These are phyloP conservation scores for Dunaliella salina DNA, from an alignment of 163 green algal genomes.

Conservation along the genomic window DNA sequence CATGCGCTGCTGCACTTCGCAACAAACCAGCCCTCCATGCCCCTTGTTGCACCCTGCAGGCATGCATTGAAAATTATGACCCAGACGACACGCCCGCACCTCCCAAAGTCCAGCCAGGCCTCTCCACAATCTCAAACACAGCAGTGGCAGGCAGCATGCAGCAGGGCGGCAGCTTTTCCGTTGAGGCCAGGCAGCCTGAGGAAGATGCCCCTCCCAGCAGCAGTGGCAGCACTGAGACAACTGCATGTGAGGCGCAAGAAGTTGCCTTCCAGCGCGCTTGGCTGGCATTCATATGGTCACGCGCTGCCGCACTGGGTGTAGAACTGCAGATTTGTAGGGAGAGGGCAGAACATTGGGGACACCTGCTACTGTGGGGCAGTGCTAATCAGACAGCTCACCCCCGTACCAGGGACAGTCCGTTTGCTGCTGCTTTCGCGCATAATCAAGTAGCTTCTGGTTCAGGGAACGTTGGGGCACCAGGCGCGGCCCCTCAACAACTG, in stretches of 20 bases:
- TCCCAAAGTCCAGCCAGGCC: neutral
- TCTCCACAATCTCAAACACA: neutral
- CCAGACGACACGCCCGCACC: neutral
- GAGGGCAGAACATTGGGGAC: neutral
- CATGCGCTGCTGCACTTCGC: no score
- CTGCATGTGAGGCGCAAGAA: constrained; percentile 5
- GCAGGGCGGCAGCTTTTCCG: neutral
- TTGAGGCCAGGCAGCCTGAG: neutral
- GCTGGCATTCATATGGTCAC: neutral
- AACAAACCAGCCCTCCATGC: no score
- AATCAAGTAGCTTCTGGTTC: no score
- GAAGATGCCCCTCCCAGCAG: neutral
- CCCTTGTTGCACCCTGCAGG: neutral
- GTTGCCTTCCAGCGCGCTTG: neutral
- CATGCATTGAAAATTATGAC: neutral
- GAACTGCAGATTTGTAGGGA: neutral
- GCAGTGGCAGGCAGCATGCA: neutral
- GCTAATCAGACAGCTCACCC: neutral
- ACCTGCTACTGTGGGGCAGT: neutral
- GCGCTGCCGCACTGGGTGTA: neutral
- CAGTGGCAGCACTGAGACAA: neutral
- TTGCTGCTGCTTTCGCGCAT: neutral
- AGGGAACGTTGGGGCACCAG: no score
- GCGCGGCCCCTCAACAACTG: no score
- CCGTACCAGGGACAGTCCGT: neutral